Conservation (phyloP, 140 eudicot genomes). For the Flaveria floridana region DNA sequence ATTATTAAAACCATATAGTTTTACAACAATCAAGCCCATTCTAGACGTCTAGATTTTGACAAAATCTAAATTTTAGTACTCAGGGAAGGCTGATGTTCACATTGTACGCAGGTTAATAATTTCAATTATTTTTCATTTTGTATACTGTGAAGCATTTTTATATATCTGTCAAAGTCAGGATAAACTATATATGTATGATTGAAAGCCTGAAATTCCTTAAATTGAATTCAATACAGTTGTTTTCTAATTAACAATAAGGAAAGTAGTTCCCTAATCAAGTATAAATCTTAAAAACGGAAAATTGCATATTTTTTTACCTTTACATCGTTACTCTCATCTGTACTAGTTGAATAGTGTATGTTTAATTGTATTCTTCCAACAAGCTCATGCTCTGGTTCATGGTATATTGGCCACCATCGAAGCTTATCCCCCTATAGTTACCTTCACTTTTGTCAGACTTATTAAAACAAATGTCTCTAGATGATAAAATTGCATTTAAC, state of each 20-base stretch:
- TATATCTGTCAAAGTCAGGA: neutral
- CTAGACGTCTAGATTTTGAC: neutral
- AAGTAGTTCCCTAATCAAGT: constrained; percentile 4
- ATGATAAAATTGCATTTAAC: neutral
- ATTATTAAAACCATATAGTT: neutral
- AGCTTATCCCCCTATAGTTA: constrained; percentile 65
- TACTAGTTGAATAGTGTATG: constrained; percentile 56
- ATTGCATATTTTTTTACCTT: constrained; percentile 34
- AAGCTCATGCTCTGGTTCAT: constrained; percentile 75
- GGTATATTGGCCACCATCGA: constrained; percentile 81
- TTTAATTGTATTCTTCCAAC: constrained; percentile 69
- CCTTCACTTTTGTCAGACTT: constrained; percentile 7
- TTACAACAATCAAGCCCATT: neutral
- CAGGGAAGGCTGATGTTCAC: constrained; percentile 7
- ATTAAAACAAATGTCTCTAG: neutral
- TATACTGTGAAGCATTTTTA: neutral
- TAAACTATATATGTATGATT: neutral
- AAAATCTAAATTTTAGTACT: neutral
- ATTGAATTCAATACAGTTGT: constrained; percentile 8
- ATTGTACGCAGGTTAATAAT: neutral
- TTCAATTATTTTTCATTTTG: neutral
- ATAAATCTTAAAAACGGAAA: neutral
- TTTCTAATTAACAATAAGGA: neutral
- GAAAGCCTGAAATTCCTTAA: neutral
- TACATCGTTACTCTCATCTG: constrained; percentile 52